These are phyloP conservation scores for Suillus clintonianus DNA, from an alignment of 768 basidiomycete species.

Conservation along the genomic window DNA sequence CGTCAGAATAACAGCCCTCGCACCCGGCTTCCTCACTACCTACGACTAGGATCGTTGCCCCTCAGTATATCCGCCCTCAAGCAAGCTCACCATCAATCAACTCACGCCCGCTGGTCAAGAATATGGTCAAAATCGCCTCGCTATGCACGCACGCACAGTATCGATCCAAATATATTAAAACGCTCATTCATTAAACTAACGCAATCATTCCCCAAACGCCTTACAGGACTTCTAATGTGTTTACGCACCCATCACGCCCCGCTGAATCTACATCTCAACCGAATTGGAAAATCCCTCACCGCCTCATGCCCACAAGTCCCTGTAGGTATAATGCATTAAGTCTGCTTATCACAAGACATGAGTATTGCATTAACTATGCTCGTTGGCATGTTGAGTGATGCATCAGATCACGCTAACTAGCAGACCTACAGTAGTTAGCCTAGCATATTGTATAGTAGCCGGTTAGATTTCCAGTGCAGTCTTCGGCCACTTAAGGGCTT, in stretches of 20 bases:
- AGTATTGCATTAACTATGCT: too few species aligned
- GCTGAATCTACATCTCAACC: too few species aligned
- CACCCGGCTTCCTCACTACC: background rate
- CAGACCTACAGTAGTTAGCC: too few species aligned
- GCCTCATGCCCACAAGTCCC: too few species aligned
- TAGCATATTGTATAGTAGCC: too few species aligned
- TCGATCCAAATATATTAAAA: background rate
- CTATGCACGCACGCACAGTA: background rate
- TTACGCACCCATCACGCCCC: constrained; percentile 33
- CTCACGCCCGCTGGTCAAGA: background rate
- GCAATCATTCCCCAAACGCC: constrained; percentile 6
- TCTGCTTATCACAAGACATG: too few species aligned
- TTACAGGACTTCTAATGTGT: constrained; percentile 29
- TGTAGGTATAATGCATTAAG: too few species aligned
- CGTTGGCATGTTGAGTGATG: too few species aligned
- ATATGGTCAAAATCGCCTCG: constrained; percentile 3
- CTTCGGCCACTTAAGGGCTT: too few species aligned
- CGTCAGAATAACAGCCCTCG: background rate
- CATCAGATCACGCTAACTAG: too few species aligned
- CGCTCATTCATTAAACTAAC: background rate
- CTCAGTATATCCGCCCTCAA: background rate
- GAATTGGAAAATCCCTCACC: too few species aligned
- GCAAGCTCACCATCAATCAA: background rate
- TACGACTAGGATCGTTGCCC: background rate
- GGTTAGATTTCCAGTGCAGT: too few species aligned